These are phyloP conservation scores for Fraxinus xanthoxyloides DNA, from an alignment of 305 asterid species.

Conservation along the genomic window DNA sequence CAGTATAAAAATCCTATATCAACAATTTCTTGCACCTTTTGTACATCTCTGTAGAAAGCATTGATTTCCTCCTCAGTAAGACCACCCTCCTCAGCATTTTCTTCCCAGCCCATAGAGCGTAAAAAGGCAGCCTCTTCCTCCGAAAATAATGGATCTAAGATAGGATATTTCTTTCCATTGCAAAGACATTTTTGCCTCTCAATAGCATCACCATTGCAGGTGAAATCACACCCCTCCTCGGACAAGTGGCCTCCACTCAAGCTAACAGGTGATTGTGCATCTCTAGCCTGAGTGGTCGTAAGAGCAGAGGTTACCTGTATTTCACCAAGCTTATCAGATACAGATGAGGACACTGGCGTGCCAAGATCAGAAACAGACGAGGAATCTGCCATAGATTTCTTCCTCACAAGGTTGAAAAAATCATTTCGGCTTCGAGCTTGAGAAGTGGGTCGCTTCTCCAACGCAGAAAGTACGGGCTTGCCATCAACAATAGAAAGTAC, in stretches of 20 bases:
- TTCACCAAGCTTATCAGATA: conserved; percentile 38
- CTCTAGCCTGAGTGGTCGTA: conserved; percentile 34
- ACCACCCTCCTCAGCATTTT: conserved; percentile 77
- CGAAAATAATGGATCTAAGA: conserved; percentile 41
- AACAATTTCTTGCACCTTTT: conserved; percentile 51
- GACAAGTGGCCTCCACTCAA: conserved; percentile 26
- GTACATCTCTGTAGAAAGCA: conserved; percentile 59
- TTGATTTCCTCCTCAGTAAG: conserved; percentile 93
- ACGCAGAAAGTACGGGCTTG: conserved; percentile 45
- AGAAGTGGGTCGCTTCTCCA: conserved; percentile 71
- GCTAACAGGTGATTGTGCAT: conserved; percentile 24
- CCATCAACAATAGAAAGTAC: conserved; percentile 38
- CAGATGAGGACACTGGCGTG: conserved; percentile 19
- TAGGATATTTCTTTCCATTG: conserved; percentile 43
- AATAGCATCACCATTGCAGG: conserved; percentile 34
- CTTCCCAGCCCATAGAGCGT: conserved; percentile 95
- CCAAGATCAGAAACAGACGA: conserved; percentile 34
- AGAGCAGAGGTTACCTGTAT: conserved; percentile 31
- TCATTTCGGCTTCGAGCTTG: conserved; percentile 92
- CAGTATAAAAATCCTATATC: background rate
- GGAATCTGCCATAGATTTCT: conserved; percentile 57
- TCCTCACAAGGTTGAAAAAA: conserved; percentile 76
- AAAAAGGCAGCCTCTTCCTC: conserved; percentile 94
- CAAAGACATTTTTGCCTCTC: conserved; percentile 26
- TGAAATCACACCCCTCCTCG: conserved; percentile 30